Base-by-base conservation (phyloP, 441 rosid species). In the Corymbia citriodora region DNA sequence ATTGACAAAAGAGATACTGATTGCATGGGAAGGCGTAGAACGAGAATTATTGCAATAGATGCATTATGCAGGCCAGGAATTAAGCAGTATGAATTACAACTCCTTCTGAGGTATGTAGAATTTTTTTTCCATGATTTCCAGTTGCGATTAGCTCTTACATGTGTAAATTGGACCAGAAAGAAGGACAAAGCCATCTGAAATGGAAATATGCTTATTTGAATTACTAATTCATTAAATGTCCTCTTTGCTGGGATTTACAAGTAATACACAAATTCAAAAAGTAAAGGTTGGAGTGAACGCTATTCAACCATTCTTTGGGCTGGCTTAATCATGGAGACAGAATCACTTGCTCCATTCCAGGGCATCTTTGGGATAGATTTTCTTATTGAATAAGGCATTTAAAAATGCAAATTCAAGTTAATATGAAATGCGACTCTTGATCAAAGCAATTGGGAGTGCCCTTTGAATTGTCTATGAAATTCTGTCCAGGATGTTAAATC, bases 1-100 rank as follows among this genome's bases (percentile, higher is more conserved):
- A 91, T 94, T 83, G 99, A 98, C 94, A 91, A 93, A 89, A 97
- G 90, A 92, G 91, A 89, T 68, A 74, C 92, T 81, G 98, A 98
- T 92, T 17, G 88, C 91, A 94, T 94, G 90, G 93, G 95, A 92
- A 96, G 99, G 91, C 97, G 92, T 79, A 95, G 92, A 90, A 97
- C 94, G 45, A 95, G 94, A 92, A 95, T 97, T 89, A 91, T 96
- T 89, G 99, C 99, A 31, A 96, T 97, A 89, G 99, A 98, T 95
- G 99, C 99, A 92, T 92, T 97, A 88, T 93, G 95, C 92, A 90
- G 92, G 87, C 96, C 98, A 53, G 94, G 95, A 87, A 93, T 89
- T 95, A 95, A 91, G 91, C 98, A 98, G 90, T 97, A 94, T 87
- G 89, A 91, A 89, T 91, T 91, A n/a, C 55, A 90, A 53, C 92